Conservation (phyloP, 805 yeast genomes). For the Ogataea kodamae region DNA sequence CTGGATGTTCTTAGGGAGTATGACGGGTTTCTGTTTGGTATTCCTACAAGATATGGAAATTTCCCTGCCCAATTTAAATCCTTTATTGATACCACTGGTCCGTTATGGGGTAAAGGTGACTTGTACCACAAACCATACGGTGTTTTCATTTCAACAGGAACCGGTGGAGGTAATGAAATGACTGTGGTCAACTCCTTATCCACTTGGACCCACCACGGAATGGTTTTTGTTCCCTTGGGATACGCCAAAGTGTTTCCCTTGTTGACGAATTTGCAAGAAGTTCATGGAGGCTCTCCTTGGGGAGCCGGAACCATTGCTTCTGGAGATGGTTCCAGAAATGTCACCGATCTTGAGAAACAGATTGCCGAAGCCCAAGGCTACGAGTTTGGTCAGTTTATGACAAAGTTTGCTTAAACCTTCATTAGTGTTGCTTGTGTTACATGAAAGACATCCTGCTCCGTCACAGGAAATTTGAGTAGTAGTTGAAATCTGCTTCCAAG, state of each 20-base stretch:
- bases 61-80: constrained; percentile 72
- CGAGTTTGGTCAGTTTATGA: constrained; percentile 48
- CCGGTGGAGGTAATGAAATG: constrained; percentile 74
- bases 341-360: constrained; percentile 58
- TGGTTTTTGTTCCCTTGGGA: constrained; percentile 75
- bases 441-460: too few relatives aligned
- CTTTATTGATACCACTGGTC: constrained; percentile 77
- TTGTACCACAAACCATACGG: constrained; percentile 73
- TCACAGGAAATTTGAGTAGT: constrained; percentile 4
- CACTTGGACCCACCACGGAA: constrained; percentile 70
- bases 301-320: constrained; percentile 83
- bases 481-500: constrained; percentile 3
- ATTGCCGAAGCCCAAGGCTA: constrained; percentile 68
- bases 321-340: constrained; percentile 70
- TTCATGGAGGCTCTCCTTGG: constrained; percentile 83
- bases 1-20: constrained; percentile 52
- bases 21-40: constrained; percentile 74
- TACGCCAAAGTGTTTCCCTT: constrained; percentile 55
- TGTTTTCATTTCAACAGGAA: constrained; percentile 65
- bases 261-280: constrained; percentile 55
- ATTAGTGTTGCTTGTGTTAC: too few relatives aligned
- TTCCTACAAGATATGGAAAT: constrained; percentile 78
- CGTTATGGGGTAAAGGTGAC: constrained; percentile 69
- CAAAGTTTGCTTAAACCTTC: too few relatives aligned
- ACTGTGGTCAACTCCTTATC: constrained; percentile 60